Percentiles rank a stretch among this genome's conserved stretches.
Conservation (phyloP, 1,284 basidiomycete species). For the Cryptococcus sp. region DNA sequence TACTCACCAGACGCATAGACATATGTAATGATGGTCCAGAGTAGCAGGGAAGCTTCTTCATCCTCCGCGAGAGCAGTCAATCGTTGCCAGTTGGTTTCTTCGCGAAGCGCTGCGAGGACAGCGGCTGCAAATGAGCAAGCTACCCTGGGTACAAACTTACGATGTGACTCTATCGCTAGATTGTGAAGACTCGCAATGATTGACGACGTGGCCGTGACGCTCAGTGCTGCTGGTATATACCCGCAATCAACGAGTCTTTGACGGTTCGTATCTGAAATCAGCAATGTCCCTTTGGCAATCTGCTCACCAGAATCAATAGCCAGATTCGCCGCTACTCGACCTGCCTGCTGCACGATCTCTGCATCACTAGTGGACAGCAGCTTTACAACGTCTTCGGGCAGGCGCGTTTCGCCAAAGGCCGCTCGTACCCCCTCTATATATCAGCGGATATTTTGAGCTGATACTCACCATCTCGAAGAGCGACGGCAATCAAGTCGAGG, state of each 20-base stretch:
- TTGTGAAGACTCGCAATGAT: constrained; percentile 42
- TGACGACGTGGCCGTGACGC: constrained; percentile 11
- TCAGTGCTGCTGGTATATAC: constrained; percentile 20
- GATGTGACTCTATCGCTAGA: constrained; percentile 28
- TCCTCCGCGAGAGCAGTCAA: background rate
- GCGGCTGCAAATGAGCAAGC: constrained; percentile 12
- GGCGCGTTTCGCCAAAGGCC: constrained; percentile 1
- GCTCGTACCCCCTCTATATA: constrained; percentile 1
- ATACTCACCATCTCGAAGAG: constrained; percentile 28
- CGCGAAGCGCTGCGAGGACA: constrained; percentile 5
- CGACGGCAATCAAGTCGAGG: constrained; percentile 20
- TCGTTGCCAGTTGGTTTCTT: constrained; percentile 7
- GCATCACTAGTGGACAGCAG: constrained; percentile 1
- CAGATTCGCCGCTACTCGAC: constrained; percentile 45
- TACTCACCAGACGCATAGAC: background rate
- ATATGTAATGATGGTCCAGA: background rate
- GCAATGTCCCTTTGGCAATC: background rate
- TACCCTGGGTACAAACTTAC: constrained; percentile 24
- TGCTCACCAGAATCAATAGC: constrained; percentile 37
- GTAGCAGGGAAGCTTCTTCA: background rate
- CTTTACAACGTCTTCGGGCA: constrained; percentile 3
- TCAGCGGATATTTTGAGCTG: too few relatives aligned
- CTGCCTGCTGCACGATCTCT: constrained; percentile 28
- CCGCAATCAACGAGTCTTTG: constrained; percentile 16
- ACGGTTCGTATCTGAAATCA: constrained; percentile 30